Conservation (phyloP, 176 grass and related monocot genomes). For the Paspalum vaginatum region DNA sequence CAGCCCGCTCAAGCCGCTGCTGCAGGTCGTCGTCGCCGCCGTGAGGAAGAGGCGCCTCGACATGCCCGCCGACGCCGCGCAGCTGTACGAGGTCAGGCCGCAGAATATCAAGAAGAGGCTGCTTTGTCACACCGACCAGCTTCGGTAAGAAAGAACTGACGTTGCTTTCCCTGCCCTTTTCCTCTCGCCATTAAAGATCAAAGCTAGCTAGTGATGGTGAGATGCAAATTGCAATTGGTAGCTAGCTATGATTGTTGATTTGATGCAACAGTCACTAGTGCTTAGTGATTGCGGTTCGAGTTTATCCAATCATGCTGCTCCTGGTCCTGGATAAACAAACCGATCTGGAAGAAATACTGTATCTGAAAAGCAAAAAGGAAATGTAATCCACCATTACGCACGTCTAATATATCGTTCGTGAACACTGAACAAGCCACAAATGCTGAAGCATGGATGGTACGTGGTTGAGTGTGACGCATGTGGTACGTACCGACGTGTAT, state of each 20-base stretch:
- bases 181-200: background rate
- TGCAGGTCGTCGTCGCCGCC: slow-evolving; percentile 61
- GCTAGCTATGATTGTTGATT: background rate
- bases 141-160: slow-evolving; percentile 31
- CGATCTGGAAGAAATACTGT: background rate
- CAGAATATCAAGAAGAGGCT: slow-evolving; percentile 47
- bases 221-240: background rate
- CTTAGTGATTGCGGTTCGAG: slow-evolving; percentile 8
- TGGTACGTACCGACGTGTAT: too few species aligned
- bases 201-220: background rate
- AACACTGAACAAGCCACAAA: too few species aligned
- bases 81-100: slow-evolving; percentile 59
- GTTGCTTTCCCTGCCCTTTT: background rate
- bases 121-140: slow-evolving; percentile 64
- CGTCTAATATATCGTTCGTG: too few species aligned
- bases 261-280: slow-evolving; percentile 4
- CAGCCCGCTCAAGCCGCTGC: slow-evolving; percentile 62
- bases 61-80: slow-evolving; percentile 34
- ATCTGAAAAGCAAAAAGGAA: background rate
- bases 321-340: background rate
- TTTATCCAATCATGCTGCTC: slow-evolving; percentile 5
- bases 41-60: slow-evolving; percentile 55
- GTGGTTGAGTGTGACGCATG: background rate
- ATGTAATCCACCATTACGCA: background rate
- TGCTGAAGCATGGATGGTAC: background rate